Evolutionary conservation across 2,329 filamentous ascomycete genomes (phyloP).

Genomic region (Shiraia sp.): DNA sequence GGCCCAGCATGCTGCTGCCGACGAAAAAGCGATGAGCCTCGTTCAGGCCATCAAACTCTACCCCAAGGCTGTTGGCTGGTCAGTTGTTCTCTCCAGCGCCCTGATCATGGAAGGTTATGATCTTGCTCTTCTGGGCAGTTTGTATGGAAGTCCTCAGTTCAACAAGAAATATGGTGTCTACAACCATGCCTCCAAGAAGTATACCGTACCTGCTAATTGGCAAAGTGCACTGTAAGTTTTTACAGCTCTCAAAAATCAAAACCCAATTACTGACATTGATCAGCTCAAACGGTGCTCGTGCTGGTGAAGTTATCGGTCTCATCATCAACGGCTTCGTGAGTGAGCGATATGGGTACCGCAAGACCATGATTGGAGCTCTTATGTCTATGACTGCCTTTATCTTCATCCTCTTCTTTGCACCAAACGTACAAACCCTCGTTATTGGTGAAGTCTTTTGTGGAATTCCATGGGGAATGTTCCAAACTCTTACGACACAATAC

Average conservation of each 20-base stretch:
- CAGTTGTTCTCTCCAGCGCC: slow-evolving; percentile 78
- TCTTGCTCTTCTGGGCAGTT: slow-evolving; percentile 75
- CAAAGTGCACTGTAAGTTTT: slow-evolving; percentile 46
- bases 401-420: slow-evolving; percentile 52
- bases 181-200: slow-evolving; percentile 40
- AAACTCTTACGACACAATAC: slow-evolving; percentile 52
- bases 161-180: slow-evolving; percentile 48
- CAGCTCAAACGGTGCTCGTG: slow-evolving; percentile 48
- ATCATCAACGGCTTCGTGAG: slow-evolving; percentile 49
- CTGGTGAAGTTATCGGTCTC: slow-evolving; percentile 50
- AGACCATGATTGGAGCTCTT: slow-evolving; percentile 49
- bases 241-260: not conserved
- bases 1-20: slow-evolving; percentile 46
- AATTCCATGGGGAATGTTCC: slow-evolving; percentile 52
- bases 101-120: slow-evolving; percentile 83
- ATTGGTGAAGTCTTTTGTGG: slow-evolving; percentile 51
- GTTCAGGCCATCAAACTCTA: slow-evolving; percentile 77
- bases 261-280: slow-evolving; percentile 1
- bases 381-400: slow-evolving; percentile 47
- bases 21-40: slow-evolving; percentile 58
- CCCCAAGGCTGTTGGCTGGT: slow-evolving; percentile 83
- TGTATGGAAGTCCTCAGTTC: slow-evolving; percentile 59
- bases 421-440: slow-evolving; percentile 46
- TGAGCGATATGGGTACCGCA: slow-evolving; percentile 50
- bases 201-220: slow-evolving; percentile 48